Evolutionary conservation across 2,329 filamentous ascomycete genomes (phyloP), one percentile per base, ranked within the genome.

Genomic region (Clarireedia sp.): DNA sequence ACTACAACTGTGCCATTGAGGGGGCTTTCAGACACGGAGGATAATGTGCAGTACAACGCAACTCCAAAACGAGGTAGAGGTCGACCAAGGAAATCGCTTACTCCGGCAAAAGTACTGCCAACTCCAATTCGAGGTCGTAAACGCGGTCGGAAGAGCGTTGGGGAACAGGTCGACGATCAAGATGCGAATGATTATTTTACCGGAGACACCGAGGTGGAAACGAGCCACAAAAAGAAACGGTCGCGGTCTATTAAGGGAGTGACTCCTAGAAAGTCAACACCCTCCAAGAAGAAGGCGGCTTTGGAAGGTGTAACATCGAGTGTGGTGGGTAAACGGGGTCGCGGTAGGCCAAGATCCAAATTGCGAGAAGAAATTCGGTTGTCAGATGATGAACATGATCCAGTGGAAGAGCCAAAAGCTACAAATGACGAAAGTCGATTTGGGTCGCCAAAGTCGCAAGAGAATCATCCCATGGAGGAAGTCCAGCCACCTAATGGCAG

Each of bases 11-110:
- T 69, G 33, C 66, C 66, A 3, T 54, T 69, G 14, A 68, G 67
- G 44, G 67, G 67, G 3, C 61, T 68, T 12, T 67, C 65, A 5
- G 67, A 69, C 40, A 63, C 65, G 1, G 67, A 67, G 26, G 58
- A 60, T 44, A 62, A 66, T 43, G 51, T 53, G 14, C 54, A 62
- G 21, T 40, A 54, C 26, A 51, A 67, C 19, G 66, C 67, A 26
- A 72, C 73, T 0, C 72, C 74, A 1, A 71, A 70, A 59, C 69
- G 66, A 62, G 67, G 67, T 46, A 70, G 71, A 63, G 73, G 73
- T 19, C 68, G 73, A 44, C 72, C 73, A 36, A 69, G 70, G 46
- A 76, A 75, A 60, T 72, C 73, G 24, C 62, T 64, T 40, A 69
- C 69, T 60, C 67, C 69, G 33, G 71, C 56, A 5, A 67, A 66